phyloP scores from a whole-genome alignment of 176 grass and related monocot genomes.

The Elymus sibiricus region DNA sequence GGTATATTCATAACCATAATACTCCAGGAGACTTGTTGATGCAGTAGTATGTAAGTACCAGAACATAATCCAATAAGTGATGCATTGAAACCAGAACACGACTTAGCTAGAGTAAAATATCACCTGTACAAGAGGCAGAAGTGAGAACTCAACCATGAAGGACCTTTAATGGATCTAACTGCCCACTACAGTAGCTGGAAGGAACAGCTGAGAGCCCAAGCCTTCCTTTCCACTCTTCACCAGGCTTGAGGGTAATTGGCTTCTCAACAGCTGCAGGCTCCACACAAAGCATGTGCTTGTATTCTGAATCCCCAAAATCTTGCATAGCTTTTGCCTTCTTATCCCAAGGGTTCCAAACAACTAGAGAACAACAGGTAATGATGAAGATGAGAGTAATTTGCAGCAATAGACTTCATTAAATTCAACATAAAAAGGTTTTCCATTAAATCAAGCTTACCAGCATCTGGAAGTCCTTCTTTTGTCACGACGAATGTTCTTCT shows the following conservation, averaged over 20 bases:
- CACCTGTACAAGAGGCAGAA: constrained; percentile 61
- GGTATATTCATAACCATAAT: background rate
- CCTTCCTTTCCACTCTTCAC: constrained; percentile 86
- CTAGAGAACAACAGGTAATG: constrained; percentile 31
- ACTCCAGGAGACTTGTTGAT: too few species aligned
- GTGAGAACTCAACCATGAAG: constrained; percentile 44
- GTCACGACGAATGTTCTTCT: constrained; percentile 76
- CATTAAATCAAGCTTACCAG: constrained; percentile 50
- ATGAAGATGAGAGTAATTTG: background rate
- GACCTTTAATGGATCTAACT: constrained; percentile 60
- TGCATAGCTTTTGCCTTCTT: constrained; percentile 78
- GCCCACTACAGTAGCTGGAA: constrained; percentile 87
- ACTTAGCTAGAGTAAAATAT: constrained; percentile 2
- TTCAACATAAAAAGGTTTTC: background rate
- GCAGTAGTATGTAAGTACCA: background rate
- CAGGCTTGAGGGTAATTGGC: constrained; percentile 66
- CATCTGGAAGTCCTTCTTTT: constrained; percentile 85
- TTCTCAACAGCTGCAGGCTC: constrained; percentile 69
- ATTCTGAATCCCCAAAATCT: constrained; percentile 80
- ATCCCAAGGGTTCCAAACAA: constrained; percentile 96
- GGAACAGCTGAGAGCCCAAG: constrained; percentile 57
- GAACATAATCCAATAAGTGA: background rate
- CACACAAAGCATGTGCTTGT: constrained; percentile 82
- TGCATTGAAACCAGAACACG: background rate
- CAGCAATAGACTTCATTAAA: background rate